phyloP scores from a whole-genome alignment of 208 protist species.

The Leishmania gerbilli region DNA sequence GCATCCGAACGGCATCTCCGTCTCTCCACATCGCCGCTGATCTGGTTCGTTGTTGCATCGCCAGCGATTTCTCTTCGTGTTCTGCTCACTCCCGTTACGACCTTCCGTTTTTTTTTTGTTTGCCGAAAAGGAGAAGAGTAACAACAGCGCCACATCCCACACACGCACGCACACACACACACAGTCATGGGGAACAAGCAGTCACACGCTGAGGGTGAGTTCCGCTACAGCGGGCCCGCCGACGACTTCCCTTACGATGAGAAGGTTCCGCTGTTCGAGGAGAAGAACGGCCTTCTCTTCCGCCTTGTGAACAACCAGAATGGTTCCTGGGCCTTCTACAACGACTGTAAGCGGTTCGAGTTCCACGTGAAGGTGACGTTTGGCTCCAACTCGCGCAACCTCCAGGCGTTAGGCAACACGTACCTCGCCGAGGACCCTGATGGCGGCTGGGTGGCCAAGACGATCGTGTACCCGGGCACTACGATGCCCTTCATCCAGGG shows the following conservation, averaged over 20 bases:
- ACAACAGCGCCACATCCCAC: neutral
- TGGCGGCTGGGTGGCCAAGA: slow-evolving; percentile 44
- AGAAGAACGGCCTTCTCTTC: slow-evolving; percentile 78
- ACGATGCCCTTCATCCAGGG: slow-evolving; percentile 76
- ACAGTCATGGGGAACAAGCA: slow-evolving; percentile 17
- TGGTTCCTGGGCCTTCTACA: slow-evolving; percentile 77
- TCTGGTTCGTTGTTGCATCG: neutral
- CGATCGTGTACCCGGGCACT: slow-evolving; percentile 54
- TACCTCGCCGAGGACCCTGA: slow-evolving; percentile 38
- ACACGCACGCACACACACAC: neutral
- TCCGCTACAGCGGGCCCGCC: slow-evolving; percentile 31
- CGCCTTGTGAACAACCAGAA: slow-evolving; percentile 56
- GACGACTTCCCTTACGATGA: slow-evolving; percentile 58
- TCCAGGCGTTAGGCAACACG: slow-evolving; percentile 57
- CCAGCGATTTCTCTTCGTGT: neutral
- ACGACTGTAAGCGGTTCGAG: slow-evolving; percentile 73
- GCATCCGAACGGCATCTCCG: neutral
- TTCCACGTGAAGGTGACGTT: slow-evolving; percentile 75
- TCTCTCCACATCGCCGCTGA: neutral
- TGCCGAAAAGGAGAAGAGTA: neutral
- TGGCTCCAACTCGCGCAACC: slow-evolving; percentile 41
- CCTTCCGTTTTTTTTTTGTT: slow-evolving; percentile 9
- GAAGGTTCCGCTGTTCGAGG: slow-evolving; percentile 50
- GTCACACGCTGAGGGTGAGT: slow-evolving; percentile 27
- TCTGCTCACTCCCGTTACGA: neutral